A percentile compares a stretch with the other conserved stretches of the same genome.
Evolutionary conservation across 2,329 filamentous ascomycete genomes (phyloP).

Genomic region (Geosmithia putterillii): DNA sequence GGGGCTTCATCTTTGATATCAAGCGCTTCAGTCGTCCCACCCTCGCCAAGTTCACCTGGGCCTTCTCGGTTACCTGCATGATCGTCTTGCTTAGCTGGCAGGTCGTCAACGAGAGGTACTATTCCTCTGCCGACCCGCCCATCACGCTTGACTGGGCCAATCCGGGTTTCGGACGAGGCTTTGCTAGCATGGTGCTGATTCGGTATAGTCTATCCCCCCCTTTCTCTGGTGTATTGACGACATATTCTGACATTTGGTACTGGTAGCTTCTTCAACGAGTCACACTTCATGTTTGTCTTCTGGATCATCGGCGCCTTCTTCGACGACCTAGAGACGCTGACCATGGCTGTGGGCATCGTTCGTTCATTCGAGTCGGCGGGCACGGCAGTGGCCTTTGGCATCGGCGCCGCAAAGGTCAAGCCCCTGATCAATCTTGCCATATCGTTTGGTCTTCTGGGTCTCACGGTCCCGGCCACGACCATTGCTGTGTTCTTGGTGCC

Average conservation of each 20-base stretch:
- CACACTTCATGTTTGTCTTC: constrained; percentile 24
- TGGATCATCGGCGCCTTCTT: constrained; percentile 29
- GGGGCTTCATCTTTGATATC: constrained; percentile 36
- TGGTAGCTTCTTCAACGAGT: constrained; percentile 33
- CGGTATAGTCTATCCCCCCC: background rate
- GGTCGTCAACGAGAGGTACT: constrained; percentile 31
- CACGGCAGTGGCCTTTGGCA: constrained; percentile 30
- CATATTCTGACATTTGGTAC: constrained; percentile 10
- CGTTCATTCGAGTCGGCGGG: constrained; percentile 35
- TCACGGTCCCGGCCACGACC: constrained; percentile 24
- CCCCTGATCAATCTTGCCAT: constrained; percentile 35
- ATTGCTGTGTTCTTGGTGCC: constrained; percentile 22
- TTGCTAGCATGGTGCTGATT: constrained; percentile 23
- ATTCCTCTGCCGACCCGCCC: constrained; percentile 19
- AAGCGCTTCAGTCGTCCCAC: constrained; percentile 24
- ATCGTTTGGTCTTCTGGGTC: constrained; percentile 32
- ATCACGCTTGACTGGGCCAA: constrained; percentile 31
- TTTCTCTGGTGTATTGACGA: background rate
- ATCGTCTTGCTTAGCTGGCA: constrained; percentile 32
- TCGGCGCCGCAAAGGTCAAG: constrained; percentile 30
- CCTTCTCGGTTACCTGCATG: constrained; percentile 26
- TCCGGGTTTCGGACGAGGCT: constrained; percentile 30
- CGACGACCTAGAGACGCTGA: constrained; percentile 36
- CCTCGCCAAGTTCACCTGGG: constrained; percentile 29
- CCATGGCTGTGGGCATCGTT: constrained; percentile 32